Conservation (phyloP, 2,329 filamentous ascomycete genomes). For the Neurospora crassa region DNA sequence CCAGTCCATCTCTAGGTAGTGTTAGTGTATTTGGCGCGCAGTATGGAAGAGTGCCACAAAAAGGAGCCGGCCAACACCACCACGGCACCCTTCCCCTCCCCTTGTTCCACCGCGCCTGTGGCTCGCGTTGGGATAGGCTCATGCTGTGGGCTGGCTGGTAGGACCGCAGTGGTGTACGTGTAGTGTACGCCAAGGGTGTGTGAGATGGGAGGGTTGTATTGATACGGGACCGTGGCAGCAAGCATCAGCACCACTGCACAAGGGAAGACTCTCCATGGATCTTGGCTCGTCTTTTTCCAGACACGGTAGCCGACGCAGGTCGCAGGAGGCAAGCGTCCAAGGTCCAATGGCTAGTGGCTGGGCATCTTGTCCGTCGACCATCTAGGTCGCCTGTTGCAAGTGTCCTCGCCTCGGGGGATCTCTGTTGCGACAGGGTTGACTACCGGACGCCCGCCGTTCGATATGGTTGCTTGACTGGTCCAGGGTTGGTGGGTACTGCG, state of each 20-base stretch:
- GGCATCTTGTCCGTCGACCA: not conserved
- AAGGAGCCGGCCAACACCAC: not conserved
- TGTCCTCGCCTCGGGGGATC: not conserved
- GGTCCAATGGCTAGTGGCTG: not conserved
- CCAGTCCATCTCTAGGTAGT: not conserved
- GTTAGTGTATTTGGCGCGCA: not conserved
- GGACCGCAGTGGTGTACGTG: not conserved
- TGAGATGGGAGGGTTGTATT: not conserved
- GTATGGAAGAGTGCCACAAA: not conserved
- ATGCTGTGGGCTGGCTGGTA: not conserved
- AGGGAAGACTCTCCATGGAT: not conserved
- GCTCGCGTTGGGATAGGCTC: not conserved
- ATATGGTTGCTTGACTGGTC: not conserved
- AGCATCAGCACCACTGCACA: not conserved
- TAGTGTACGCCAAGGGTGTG: not conserved
- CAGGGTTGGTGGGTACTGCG: not conserved
- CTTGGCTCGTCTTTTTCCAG: not conserved
- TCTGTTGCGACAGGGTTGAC: not conserved
- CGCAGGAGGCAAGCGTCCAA: not conserved
- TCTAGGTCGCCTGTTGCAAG: not conserved
- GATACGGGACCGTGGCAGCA: not conserved
- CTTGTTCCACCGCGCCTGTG: not conserved
- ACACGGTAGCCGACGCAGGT: not conserved
- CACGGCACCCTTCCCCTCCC: not conserved
- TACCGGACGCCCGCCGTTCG: not conserved